Evolutionary conservation across 306 rosid genomes (phyloP).

Genomic region (Vicia sativa): DNA sequence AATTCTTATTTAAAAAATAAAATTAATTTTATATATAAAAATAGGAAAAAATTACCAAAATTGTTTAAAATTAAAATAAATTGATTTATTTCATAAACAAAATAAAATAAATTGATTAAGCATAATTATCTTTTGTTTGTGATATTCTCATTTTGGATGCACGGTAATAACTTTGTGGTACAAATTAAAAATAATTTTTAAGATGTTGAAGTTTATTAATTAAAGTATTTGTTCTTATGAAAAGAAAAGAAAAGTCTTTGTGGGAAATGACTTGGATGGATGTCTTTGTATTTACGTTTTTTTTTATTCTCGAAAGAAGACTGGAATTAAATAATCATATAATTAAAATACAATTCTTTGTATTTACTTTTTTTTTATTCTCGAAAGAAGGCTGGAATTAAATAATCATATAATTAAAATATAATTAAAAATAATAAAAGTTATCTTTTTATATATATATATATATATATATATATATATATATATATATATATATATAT

Average conservation of each 20-base stretch:
- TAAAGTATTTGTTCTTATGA: slow-evolving; percentile 30
- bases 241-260: not conserved
- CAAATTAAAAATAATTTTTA: slow-evolving; percentile 29
- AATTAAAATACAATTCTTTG: slow-evolving; percentile 21
- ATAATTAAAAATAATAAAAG: too few relatives aligned
- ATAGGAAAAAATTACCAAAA: too few relatives aligned
- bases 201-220: slow-evolving; percentile 13
- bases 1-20: too few relatives aligned
- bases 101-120: not conserved
- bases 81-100: too few relatives aligned
- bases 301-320: not conserved
- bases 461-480: too few relatives aligned
- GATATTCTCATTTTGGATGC: slow-evolving; percentile 37
- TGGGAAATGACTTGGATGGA: slow-evolving; percentile 44
- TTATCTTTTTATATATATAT: too few relatives aligned
- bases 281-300: slow-evolving; percentile 32
- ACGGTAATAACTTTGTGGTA: slow-evolving; percentile 36
- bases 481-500: too few relatives aligned
- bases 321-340: not conserved
- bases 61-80: too few relatives aligned
- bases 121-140: not conserved
- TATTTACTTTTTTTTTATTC: not conserved
- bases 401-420: too few relatives aligned
- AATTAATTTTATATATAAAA: too few relatives aligned
- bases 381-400: not conserved